These are phyloP conservation scores for Hypoxylon fragiforme DNA, from an alignment of 495 filamentous ascomycete species.

Conservation along the genomic window DNA sequence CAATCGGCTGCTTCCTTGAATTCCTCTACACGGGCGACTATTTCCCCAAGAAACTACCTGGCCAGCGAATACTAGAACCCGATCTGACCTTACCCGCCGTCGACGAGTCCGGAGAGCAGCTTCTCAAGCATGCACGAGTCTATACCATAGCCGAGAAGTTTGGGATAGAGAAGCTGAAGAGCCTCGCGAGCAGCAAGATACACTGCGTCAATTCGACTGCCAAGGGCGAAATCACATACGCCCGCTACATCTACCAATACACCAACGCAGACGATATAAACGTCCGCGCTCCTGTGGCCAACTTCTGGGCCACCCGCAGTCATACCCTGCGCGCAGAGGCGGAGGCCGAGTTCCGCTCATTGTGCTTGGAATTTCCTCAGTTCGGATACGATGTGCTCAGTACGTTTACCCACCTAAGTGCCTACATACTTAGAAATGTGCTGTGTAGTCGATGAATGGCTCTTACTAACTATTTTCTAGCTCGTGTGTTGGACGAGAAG, in stretches of 20 bases:
- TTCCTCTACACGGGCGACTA: constrained; percentile 93
- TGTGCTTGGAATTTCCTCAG: constrained; percentile 87
- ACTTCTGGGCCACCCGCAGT: constrained; percentile 82
- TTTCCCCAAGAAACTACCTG: constrained; percentile 67
- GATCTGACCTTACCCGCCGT: constrained; percentile 60
- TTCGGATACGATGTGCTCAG: constrained; percentile 90
- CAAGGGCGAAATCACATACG: constrained; percentile 85
- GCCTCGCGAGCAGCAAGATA: constrained; percentile 82
- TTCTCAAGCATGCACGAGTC: constrained; percentile 83
- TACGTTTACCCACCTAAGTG: constrained; percentile 35
- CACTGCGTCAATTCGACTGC: constrained; percentile 84
- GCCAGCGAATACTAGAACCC: constrained; percentile 57
- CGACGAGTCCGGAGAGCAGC: constrained; percentile 72
- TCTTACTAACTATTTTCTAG: constrained; percentile 40
- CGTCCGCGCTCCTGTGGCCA: constrained; percentile 82
- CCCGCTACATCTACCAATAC: constrained; percentile 84
- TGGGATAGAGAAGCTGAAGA: constrained; percentile 69
- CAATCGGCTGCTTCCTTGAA: constrained; percentile 85
- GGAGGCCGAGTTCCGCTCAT: constrained; percentile 73
- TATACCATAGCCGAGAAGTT: constrained; percentile 89
- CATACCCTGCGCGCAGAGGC: constrained; percentile 82
- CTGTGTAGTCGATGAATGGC: too few relatives aligned
- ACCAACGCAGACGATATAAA: constrained; percentile 67
- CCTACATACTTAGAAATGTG: neutral
- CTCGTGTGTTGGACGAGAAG: constrained; percentile 62